Percentiles rank a stretch among this genome's conserved stretches.
These are phyloP conservation scores for Xerocomellus chrysenteron DNA, from an alignment of 768 basidiomycete species.

Conservation along the genomic window DNA sequence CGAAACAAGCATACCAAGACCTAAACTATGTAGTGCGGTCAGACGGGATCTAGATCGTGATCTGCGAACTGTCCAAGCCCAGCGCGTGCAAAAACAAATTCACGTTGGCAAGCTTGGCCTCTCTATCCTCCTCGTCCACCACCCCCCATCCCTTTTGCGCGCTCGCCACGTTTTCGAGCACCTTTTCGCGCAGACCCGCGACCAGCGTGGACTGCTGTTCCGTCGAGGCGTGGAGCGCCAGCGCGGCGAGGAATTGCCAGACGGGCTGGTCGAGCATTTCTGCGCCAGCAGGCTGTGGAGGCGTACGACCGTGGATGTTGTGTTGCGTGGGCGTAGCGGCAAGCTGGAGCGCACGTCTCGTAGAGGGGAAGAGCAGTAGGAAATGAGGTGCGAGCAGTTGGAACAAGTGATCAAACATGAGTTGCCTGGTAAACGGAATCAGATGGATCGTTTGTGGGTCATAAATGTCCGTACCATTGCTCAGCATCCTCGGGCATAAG, in stretches of 20 bases:
- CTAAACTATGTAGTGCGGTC: not conserved
- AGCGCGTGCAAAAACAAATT: constrained; percentile 87
- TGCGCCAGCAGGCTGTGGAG: constrained; percentile 57
- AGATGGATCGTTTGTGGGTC: constrained; percentile 1
- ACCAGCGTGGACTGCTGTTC: constrained; percentile 92
- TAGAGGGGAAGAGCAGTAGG: constrained; percentile 85
- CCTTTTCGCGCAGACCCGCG: constrained; percentile 83
- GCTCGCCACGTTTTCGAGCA: constrained; percentile 83
- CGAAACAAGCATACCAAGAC: not conserved
- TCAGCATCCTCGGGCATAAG: constrained; percentile 73
- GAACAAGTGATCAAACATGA: constrained; percentile 86
- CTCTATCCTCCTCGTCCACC: constrained; percentile 67
- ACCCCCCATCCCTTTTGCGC: constrained; percentile 71
- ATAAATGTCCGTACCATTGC: constrained; percentile 59
- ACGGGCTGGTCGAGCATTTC: constrained; percentile 84
- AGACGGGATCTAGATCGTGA: constrained; percentile 40
- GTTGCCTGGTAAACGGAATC: constrained; percentile 55
- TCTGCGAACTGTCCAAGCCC: constrained; percentile 71
- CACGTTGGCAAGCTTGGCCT: constrained; percentile 85
- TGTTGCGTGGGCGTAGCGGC: constrained; percentile 35
- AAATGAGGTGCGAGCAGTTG: constrained; percentile 75
- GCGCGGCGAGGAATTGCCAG: constrained; percentile 91
- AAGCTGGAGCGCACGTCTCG: constrained; percentile 56
- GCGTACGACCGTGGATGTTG: constrained; percentile 47
- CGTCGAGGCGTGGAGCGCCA: constrained; percentile 79